Base-by-base conservation (phyloP, 345 rosid species). In the Iberis pinnata region DNA sequence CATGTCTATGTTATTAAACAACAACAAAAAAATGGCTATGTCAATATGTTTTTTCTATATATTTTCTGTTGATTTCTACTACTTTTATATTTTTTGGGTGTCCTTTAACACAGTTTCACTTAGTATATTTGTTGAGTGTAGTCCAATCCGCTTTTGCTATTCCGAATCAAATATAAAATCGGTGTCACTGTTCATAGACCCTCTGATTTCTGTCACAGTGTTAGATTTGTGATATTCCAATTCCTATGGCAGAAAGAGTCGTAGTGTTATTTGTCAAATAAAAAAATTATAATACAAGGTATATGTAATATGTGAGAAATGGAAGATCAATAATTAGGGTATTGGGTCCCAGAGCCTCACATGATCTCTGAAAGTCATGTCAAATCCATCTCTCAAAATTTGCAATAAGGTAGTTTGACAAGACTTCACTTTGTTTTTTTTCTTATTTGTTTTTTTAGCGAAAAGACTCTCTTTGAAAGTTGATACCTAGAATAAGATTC, bases 301-400 rank as follows among this genome's bases (percentile, higher is more conserved):
- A n/a, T n/a, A n/a, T n/a, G n/a, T n/a, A n/a, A 12, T 33, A 53
- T 41, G 46, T 40, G 51, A 46, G 15, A 60, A 60, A 31, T 32
- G 25, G 51, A 32, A 44, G 50, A 33, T 32, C 49, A 41, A 43
- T 51, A 35, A 64, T 53, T 41, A 69, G 55, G 62, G 8, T 13
- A 43, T 67, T 76, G 87, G 75, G 63, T 31, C 69, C 73, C 52
- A 68, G 41, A 53, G 48, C 32, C 43, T 74, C 80, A 79, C 81
- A 73, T 73, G 80, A 36, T 44, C 43, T 15, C 44, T 35, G 60
- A 53, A 36, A 61, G 71, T 67, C 66, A 14, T 62, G 77, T 75
- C 76, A 73, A 78, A 70, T 73, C 73, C 65, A 72, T 66, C 59
- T 60, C 75, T 72, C 73, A 69, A 57, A 65, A 27, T 24, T 51